Conservation (phyloP, 768 basidiomycete species). For the Leccinum obscurum region DNA sequence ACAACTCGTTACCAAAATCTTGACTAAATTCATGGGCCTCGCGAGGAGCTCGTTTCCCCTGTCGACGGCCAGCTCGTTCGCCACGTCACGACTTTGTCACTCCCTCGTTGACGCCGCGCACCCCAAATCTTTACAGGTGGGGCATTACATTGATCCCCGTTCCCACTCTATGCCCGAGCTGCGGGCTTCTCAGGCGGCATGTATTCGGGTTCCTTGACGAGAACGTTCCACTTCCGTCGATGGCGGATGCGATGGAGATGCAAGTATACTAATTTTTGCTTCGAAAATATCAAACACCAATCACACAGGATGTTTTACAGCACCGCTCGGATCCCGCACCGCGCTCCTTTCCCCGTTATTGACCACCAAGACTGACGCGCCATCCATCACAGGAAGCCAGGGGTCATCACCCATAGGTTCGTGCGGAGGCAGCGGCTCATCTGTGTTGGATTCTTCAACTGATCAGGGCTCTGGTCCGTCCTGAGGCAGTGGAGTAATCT, state of each 20-base stretch:
- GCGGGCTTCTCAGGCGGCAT: slow-evolving; percentile 9
- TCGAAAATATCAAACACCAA: slow-evolving; percentile 4
- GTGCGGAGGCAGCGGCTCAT: slow-evolving; percentile 7
- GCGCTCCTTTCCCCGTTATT: neutral
- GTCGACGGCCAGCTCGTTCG: neutral
- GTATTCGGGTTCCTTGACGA: slow-evolving; percentile 12
- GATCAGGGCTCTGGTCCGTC: neutral
- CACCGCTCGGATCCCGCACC: neutral
- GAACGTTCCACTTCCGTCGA: slow-evolving; percentile 21
- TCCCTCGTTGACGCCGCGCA: slow-evolving; percentile 6
- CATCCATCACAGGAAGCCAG: neutral
- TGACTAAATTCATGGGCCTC: neutral
- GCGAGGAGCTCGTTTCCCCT: slow-evolving; percentile 3
- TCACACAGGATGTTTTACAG: neutral
- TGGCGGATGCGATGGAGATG: slow-evolving; percentile 29
- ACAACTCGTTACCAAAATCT: neutral
- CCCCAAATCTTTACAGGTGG: slow-evolving; percentile 3
- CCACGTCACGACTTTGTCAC: slow-evolving; percentile 1
- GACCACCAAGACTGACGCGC: neutral
- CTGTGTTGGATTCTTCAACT: neutral
- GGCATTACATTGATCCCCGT: slow-evolving; percentile 15
- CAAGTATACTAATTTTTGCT: neutral
- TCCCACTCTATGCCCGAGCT: slow-evolving; percentile 22
- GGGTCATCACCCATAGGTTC: neutral
- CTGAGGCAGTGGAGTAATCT: slow-evolving; percentile 4